A percentile compares a stretch with the other conserved stretches of the same genome.
Conservation (phyloP, 2,329 filamentous ascomycete genomes). For the Colletotrichum simmondsii region DNA sequence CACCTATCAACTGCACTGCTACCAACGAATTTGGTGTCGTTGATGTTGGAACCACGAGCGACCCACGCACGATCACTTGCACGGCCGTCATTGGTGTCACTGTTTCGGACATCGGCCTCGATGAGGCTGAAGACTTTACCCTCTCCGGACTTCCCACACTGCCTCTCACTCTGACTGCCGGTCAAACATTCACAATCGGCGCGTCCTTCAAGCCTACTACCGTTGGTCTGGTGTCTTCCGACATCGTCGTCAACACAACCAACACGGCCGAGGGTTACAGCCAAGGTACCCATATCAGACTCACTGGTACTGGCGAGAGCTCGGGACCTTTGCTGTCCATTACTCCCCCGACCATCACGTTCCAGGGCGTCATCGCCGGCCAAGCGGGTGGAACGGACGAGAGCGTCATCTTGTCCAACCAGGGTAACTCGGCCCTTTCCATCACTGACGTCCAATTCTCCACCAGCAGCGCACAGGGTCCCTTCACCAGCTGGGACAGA, state of each 20-base stretch:
- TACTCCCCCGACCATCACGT: constrained; percentile 59
- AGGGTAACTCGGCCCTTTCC: constrained; percentile 57
- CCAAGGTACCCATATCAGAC: constrained; percentile 54
- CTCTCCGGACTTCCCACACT: constrained; percentile 47
- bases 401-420: constrained; percentile 59
- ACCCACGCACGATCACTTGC: constrained; percentile 55
- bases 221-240: constrained; percentile 60
- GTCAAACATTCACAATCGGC: constrained; percentile 53
- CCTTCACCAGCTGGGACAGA: constrained; percentile 51
- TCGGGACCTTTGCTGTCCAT: constrained; percentile 56
- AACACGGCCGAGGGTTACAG: constrained; percentile 59
- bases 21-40: constrained; percentile 58
- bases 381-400: constrained; percentile 51
- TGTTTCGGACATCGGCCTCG: constrained; percentile 50
- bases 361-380: constrained; percentile 60
- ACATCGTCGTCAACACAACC: constrained; percentile 59
- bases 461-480: constrained; percentile 53
- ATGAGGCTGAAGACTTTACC: constrained; percentile 47
- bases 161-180: constrained; percentile 45
- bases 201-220: constrained; percentile 56
- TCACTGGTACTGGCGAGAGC: constrained; percentile 62
- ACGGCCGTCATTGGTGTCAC: constrained; percentile 56
- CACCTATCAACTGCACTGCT: constrained; percentile 64
- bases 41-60: constrained; percentile 28
- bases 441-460: constrained; percentile 59